Evolutionary conservation across 1,284 basidiomycete genomes (phyloP), one percentile per base, ranked within the genome.

Genomic region (Apiotrichum siamense): DNA sequence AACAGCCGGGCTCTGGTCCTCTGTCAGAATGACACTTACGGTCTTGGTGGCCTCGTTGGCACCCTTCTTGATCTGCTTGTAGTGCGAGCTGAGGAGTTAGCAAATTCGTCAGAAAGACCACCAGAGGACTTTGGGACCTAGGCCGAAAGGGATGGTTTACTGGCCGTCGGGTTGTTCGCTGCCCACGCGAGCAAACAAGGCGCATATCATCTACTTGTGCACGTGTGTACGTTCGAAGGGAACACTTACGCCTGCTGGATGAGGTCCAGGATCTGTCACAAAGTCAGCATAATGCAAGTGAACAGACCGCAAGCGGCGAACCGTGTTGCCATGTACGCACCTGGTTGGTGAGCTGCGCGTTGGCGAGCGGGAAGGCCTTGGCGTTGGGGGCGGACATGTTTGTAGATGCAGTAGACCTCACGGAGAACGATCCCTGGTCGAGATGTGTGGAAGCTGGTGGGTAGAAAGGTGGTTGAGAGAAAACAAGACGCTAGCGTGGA

Each of bases 31-130:
- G n/a, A 18, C 5, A 41, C 39, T 7, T 18, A 41, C 29, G n/a
- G 96, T 98, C 81, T 97, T 97, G 62, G 93, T 97, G 84, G 72
- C 53, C 63, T 66, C 72, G 70, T 72, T 74, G 39, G 70, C 74
- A 55, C 70, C 94, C 80, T 98, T 98, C 80, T 97, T 98, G 48
- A 98, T 79, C 77, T 97, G 91, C 77, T 94, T 93, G 79, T 93
- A 94, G 27, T 54, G 52, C n/a, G n/a, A n/a, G n/a, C n/a, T n/a
- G n/a, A n/a, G n/a, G n/a, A n/a, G n/a, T n/a, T n/a, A n/a, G n/a
- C n/a, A n/a, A n/a, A n/a, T n/a, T n/a, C n/a, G n/a, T n/a, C n/a
- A n/a, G n/a, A n/a, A n/a, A n/a, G n/a, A n/a, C n/a, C n/a, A n/a
- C n/a, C n/a, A n/a, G n/a, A n/a, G n/a, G n/a, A n/a, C n/a, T n/a